Evolutionary conservation across 1,139 yeast species (phyloP).

Genomic region (Kazachstania sp.): DNA sequence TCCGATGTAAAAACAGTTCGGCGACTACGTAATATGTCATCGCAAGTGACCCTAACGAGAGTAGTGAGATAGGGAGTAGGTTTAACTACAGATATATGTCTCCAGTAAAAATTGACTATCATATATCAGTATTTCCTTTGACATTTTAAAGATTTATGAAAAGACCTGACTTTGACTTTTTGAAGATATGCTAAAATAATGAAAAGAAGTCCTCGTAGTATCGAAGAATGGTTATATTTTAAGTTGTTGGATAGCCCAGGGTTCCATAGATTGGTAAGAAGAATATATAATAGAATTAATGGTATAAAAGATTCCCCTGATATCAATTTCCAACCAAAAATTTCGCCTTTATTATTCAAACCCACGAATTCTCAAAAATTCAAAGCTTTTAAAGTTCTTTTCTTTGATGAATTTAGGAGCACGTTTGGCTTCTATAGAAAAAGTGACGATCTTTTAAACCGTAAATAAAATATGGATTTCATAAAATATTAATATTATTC

Average conservation of each 20-base stretch:
- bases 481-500: too few relatives aligned
- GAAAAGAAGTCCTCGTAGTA: constrained; percentile 30
- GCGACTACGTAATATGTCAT: too few relatives aligned
- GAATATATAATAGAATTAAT: constrained; percentile 57
- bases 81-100: too few relatives aligned
- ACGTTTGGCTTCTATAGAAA: constrained; percentile 39
- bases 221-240: constrained; percentile 43
- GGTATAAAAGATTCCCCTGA: constrained; percentile 37
- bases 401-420: constrained; percentile 54
- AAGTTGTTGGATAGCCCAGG: constrained; percentile 51
- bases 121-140: too few relatives aligned
- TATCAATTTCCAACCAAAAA: constrained; percentile 31
- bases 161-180: too few relatives aligned
- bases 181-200: not conserved
- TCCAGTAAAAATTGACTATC: too few relatives aligned
- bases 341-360: constrained; percentile 27
- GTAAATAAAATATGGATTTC: not conserved
- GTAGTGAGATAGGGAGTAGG: too few relatives aligned
- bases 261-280: constrained; percentile 63
- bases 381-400: constrained; percentile 55
- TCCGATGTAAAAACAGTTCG: too few relatives aligned
- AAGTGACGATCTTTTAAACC: constrained; percentile 10
- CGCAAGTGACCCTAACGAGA: too few relatives aligned
- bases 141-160: too few relatives aligned
- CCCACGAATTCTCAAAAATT: constrained; percentile 50